Conservation (phyloP, 441 rosid species). For the Gossypium lobatum region DNA sequence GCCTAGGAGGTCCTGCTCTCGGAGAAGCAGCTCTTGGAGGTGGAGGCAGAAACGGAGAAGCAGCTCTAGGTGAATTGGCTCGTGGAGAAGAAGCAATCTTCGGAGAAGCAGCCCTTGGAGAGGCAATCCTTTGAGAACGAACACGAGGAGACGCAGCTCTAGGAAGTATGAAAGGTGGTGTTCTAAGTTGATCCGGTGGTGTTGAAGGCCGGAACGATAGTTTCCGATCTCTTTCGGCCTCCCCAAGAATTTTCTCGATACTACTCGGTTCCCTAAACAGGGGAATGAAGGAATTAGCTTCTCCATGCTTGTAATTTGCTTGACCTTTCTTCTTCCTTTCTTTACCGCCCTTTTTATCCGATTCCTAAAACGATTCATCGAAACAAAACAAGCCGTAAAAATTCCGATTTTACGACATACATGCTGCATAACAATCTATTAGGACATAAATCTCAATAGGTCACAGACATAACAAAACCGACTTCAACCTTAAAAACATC, state of each 20-base stretch:
- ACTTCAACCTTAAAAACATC: background rate
- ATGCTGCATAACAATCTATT: background rate
- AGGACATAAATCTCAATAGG: background rate
- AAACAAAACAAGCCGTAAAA: background rate
- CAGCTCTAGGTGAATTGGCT: slow-evolving; percentile 29
- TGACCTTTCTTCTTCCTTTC: slow-evolving; percentile 72
- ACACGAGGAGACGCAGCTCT: slow-evolving; percentile 49
- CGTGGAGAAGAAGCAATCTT: slow-evolving; percentile 38
- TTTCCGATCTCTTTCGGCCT: slow-evolving; percentile 84
- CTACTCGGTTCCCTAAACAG: slow-evolving; percentile 84
- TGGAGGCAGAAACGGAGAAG: slow-evolving; percentile 34
- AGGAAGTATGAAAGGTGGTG: slow-evolving; percentile 43
- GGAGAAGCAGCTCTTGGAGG: slow-evolving; percentile 40
- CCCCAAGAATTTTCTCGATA: slow-evolving; percentile 85
- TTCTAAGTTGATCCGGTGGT: slow-evolving; percentile 47
- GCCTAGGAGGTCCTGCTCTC: slow-evolving; percentile 41
- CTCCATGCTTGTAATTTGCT: slow-evolving; percentile 57
- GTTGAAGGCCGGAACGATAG: slow-evolving; percentile 65
- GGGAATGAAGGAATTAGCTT: slow-evolving; percentile 80
- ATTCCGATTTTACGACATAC: background rate
- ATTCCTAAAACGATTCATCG: slow-evolving; percentile 44
- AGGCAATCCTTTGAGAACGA: slow-evolving; percentile 47
- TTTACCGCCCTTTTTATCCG: slow-evolving; percentile 47
- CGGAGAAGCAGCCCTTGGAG: slow-evolving; percentile 40
- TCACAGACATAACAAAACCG: background rate